Evolutionary conservation across 106 monocot species (phyloP).

Genomic region (Vanilla planifolia): DNA sequence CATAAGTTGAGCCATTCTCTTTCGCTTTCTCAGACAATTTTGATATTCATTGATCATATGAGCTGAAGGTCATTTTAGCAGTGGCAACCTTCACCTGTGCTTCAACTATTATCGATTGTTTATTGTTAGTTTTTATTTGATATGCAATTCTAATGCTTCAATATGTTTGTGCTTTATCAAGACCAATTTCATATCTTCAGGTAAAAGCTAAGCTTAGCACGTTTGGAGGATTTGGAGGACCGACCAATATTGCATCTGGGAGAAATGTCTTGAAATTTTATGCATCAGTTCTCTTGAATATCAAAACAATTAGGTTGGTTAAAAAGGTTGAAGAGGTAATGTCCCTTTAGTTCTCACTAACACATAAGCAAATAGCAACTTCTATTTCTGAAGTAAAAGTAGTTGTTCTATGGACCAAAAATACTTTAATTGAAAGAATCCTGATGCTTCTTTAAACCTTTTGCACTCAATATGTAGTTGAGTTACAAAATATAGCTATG

Average conservation of each 20-base stretch:
- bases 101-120: not conserved
- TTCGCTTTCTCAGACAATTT: conserved; percentile 86
- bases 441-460: too few species aligned
- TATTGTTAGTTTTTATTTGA: not conserved
- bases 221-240: conserved; percentile 90
- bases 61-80: not conserved
- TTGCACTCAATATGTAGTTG: too few species aligned
- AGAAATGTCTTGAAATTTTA: conserved; percentile 98
- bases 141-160: not conserved
- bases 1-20: conserved; percentile 97
- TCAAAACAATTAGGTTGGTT: conserved; percentile 67
- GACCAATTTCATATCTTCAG: conserved; percentile 36
- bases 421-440: too few species aligned
- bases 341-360: too few species aligned
- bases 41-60: conserved; percentile 94
- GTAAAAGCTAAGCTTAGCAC: conserved; percentile 80
- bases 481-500: too few species aligned
- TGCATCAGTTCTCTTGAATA: conserved; percentile 87
- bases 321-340: conserved; percentile 95
- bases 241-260: conserved; percentile 89
- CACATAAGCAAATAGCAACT: too few species aligned
- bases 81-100: not conserved
- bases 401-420: too few species aligned
- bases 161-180: too few species aligned
- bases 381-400: too few species aligned